Base-by-base conservation (phyloP, 495 filamentous ascomycete species). In the Lepraria neglecta region DNA sequence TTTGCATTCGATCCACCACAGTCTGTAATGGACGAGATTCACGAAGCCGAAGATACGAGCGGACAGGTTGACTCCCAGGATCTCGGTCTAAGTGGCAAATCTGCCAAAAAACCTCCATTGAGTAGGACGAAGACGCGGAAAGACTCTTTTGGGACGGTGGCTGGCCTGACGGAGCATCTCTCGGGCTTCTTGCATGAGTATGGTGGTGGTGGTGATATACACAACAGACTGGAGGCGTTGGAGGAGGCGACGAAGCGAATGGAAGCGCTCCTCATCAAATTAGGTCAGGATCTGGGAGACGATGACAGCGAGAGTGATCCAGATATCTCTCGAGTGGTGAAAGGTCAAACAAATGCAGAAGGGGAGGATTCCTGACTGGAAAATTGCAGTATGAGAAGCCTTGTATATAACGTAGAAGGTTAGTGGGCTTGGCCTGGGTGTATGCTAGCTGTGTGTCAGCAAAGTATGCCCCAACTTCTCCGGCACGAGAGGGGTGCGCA, bases 1-100 rank as follows among this genome's bases (percentile, higher is more conserved):
- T 89, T 90, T 62, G 84, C 87, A 43, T 74, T 79, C 7, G 82
- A 86, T 40, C 85, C 83, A 19, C 87, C 86, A 14, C 77, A 85
- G 56, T 75, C 73, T 3, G 76, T 87, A 1, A 65, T 78, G n/a
- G 64, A 78, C 38, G 74, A 74, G 60, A 74, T 86, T 40, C 72
- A 80, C 15, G 77, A 79, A 5, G 77, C 81, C 55, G 81, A 83
- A 58, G 75, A 80, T 45, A 58, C 80, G 31, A 81, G 80, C 45
- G 71, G 72, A 11, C 63, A 65, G 50, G 65, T 65, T 47, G n/a
- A 53, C 11, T 19, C 59, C n/a, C 27, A 52, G 14, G 42, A 61
- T 43, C 24, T 38, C 35, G 33, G 61, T 19, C 44, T 67, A 33
- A 55, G 59, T 12, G 60, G 64, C 44, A 66, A 67, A 28, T 33